phyloP scores from a whole-genome alignment of 257 asterid genomes.

The Jasminum sambac region DNA sequence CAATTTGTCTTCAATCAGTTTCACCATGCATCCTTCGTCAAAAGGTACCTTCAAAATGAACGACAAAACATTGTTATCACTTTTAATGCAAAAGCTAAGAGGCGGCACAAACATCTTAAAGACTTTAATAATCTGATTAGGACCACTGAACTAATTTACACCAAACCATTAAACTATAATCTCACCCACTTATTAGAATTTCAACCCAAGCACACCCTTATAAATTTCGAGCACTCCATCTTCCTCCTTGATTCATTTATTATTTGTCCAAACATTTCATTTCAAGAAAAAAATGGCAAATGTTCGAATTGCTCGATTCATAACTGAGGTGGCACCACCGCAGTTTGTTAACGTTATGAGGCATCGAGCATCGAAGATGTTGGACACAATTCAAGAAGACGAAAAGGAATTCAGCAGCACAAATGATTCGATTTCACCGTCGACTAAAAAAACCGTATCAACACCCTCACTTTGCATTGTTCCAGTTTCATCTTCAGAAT shows the following conservation, averaged over 20 bases:
- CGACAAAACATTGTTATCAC: neutral
- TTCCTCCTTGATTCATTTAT: neutral
- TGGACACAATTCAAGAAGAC: conserved; percentile 73
- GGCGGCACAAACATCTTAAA: conserved; percentile 47
- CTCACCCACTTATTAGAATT: conserved; percentile 2
- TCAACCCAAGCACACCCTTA: conserved; percentile 25
- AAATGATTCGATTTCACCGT: conserved; percentile 18
- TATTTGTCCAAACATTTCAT: neutral
- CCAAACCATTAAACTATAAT: conserved; percentile 9
- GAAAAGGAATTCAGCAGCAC: conserved; percentile 41
- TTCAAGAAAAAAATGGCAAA: conserved; percentile 42
- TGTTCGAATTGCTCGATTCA: conserved; percentile 50
- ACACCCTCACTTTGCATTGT: neutral
- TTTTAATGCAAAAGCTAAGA: conserved; percentile 37
- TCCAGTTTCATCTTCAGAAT: conserved; percentile 13
- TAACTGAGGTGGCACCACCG: conserved; percentile 61
- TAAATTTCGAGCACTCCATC: conserved; percentile 19
- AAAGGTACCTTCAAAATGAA: neutral
- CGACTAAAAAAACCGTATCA: neutral
- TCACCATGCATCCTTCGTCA: too few species aligned
- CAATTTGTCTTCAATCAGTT: too few species aligned
- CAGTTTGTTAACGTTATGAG: conserved; percentile 52
- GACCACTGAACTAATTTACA: conserved; percentile 26
- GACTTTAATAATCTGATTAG: conserved; percentile 22
- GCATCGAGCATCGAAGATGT: conserved; percentile 50